Percentiles rank a stretch among this genome's conserved stretches.
These are phyloP conservation scores for Hypoxylon subgilvum DNA, from an alignment of 495 filamentous ascomycete genomes.

Conservation along the genomic window DNA sequence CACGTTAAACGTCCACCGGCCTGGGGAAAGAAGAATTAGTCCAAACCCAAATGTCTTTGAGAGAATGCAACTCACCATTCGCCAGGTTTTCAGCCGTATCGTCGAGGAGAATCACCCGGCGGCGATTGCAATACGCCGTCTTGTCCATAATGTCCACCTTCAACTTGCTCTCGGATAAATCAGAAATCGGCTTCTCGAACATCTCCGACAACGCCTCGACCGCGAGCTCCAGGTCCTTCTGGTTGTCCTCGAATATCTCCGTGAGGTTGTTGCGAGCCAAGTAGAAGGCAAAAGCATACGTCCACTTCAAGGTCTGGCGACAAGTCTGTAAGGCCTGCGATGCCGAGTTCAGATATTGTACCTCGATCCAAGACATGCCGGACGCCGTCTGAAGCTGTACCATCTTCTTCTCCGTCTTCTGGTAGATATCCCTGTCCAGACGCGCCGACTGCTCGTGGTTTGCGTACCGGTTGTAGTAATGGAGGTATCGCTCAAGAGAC, in stretches of 20 bases:
- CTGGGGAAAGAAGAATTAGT: slow-evolving; percentile 31
- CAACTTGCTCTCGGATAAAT: slow-evolving; percentile 71
- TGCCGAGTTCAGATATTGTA: slow-evolving; percentile 91
- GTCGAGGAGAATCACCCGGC: slow-evolving; percentile 83
- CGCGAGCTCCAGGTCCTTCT: slow-evolving; percentile 95
- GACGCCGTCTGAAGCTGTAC: slow-evolving; percentile 88
- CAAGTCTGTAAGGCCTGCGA: slow-evolving; percentile 95
- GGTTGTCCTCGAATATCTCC: slow-evolving; percentile 97
- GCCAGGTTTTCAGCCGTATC: slow-evolving; percentile 92
- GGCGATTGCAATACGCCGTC: slow-evolving; percentile 92
- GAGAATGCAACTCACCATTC: slow-evolving; percentile 66
- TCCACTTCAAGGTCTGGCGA: slow-evolving; percentile 97
- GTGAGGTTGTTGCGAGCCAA: slow-evolving; percentile 93
- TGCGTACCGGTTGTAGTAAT: slow-evolving; percentile 98
- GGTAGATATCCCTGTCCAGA: slow-evolving; percentile 91
- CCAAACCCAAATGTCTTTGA: background rate
- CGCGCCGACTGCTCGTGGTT: slow-evolving; percentile 98
- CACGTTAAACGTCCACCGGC: slow-evolving; percentile 55
- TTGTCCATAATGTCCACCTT: slow-evolving; percentile 99
- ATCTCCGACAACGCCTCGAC: slow-evolving; percentile 95
- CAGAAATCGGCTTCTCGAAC: slow-evolving; percentile 91
- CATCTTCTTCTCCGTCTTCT: slow-evolving; percentile 99
- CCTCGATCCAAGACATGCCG: slow-evolving; percentile 98
- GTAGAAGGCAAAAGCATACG: slow-evolving; percentile 97
- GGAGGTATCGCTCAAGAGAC: slow-evolving; percentile 89